phyloP scores from a whole-genome alignment of 306 rosid species.

The Parietaria judaica region DNA sequence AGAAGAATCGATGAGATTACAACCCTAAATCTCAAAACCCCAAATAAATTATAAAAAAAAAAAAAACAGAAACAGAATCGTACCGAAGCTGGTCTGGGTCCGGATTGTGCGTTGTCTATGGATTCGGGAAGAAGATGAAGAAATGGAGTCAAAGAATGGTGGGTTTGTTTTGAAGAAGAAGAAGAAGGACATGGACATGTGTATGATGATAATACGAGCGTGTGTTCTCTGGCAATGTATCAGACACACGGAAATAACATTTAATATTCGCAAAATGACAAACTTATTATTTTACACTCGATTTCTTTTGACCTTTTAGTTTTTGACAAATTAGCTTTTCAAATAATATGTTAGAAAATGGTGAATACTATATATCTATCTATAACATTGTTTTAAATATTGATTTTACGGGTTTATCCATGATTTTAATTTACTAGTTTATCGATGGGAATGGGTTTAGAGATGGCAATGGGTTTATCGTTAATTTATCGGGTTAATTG shows the following conservation, averaged over 20 bases:
- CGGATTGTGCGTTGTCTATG: slow-evolving; percentile 22
- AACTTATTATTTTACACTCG: no score
- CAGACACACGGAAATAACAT: no score
- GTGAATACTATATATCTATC: no score
- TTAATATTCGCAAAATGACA: background rate
- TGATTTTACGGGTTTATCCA: no score
- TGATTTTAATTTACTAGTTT: no score
- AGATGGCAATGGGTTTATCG: no score
- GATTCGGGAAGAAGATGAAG: slow-evolving; percentile 17
- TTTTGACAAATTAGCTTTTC: background rate
- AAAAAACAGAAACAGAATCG: background rate
- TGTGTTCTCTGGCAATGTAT: background rate
- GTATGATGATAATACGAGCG: background rate
- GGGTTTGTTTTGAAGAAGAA: slow-evolving; percentile 5
- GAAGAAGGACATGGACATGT: slow-evolving; percentile 2
- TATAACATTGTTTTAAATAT: no score
- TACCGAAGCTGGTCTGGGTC: slow-evolving; percentile 17
- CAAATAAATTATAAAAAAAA: background rate
- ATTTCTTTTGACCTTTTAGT: background rate
- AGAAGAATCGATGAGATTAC: slow-evolving; percentile 16
- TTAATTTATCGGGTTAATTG: no score
- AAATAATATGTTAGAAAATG: no score
- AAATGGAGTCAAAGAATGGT: slow-evolving; percentile 18
- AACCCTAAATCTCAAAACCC: slow-evolving; percentile 9
- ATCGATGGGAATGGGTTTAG: no score